Base-by-base conservation (phyloP, 2,329 filamentous ascomycete genomes). In the Apiospora koreana region DNA sequence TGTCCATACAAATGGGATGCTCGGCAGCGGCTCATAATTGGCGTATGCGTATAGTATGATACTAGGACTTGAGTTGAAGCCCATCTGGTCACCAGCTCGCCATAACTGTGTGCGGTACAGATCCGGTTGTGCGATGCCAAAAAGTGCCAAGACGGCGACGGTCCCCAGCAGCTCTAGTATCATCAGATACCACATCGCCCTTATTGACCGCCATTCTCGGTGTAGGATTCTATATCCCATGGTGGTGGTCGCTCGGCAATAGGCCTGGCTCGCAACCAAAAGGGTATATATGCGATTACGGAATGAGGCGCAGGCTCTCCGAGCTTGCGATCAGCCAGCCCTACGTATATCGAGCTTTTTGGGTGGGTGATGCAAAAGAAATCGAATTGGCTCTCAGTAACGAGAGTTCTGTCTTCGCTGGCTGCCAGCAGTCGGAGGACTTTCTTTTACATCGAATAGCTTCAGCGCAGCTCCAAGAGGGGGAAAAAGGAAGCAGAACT, bases 51-150 rank as follows among this genome's bases (percentile, higher is more conserved):
- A 94, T 43, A 94, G 80, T 23, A 93, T 83, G 76, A 91, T 87
- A 72, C 83, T 86, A 18, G 93, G 92, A 75, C 89, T 90, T 72
- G 92, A 94, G 81, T 95, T 95, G 84, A 92, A 93, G 72, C 89
- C 88, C 78, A 92, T 84, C 69, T 91, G 86, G 71, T 85, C 89
- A 73, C 93, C 93, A 75, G 94, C 89, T 77, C 86, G 84, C 93
- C 93, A 95, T 76, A 95, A 83, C 74, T 86, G 88, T 10, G 89
- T 91, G 65, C 93, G 89, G 80, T 91, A 95, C 69, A 91, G 85
- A 79, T 94, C 87, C 21, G 93, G 92, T 74, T 92, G 90, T 43
- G 92, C 88, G 76, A 95, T 89, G 74, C 89, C 92, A 78, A 92
- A 93, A 68, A 95, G 85, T 46, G 92, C 86, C 73, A 95, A 86